Conservation (phyloP, 805 yeast species). For the Yamadazyma akitaensis region DNA sequence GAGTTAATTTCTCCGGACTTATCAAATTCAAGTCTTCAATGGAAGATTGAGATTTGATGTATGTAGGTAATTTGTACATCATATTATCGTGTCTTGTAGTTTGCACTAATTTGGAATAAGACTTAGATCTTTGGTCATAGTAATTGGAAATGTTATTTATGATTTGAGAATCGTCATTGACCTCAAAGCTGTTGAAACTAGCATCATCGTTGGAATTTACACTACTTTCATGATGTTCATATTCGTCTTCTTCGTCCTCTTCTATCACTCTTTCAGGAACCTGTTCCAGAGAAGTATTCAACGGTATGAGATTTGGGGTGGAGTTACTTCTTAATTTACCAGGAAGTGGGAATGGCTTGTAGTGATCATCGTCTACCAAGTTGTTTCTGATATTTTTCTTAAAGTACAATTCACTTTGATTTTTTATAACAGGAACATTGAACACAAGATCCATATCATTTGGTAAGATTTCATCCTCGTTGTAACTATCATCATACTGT, state of each 20-base stretch:
- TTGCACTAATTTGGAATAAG: constrained; percentile 32
- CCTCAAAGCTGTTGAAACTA: constrained; percentile 3
- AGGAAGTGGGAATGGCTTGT: constrained; percentile 31
- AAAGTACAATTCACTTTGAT: constrained; percentile 31
- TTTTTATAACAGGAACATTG: constrained; percentile 41
- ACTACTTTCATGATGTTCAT: not conserved
- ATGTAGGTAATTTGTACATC: constrained; percentile 36
- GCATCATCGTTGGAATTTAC: constrained; percentile 2
- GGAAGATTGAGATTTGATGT: constrained; percentile 36
- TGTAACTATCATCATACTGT: constrained; percentile 39
- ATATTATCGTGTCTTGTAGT: constrained; percentile 29
- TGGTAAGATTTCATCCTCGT: constrained; percentile 37
- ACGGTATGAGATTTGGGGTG: constrained; percentile 8
- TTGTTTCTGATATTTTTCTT: constrained; percentile 10
- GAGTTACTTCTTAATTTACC: constrained; percentile 21
- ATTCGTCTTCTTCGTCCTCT: constrained; percentile 13
- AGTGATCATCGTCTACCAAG: constrained; percentile 18
- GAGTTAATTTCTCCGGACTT: constrained; percentile 56
- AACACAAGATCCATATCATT: constrained; percentile 40
- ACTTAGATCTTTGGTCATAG: constrained; percentile 33
- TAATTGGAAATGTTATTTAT: constrained; percentile 35
- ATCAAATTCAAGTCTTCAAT: constrained; percentile 60
- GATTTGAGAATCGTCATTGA: constrained; percentile 31
- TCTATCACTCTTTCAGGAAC: constrained; percentile 16
- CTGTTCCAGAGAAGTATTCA: constrained; percentile 1